A percentile compares a stretch with the other conserved stretches of the same genome.
These are phyloP conservation scores for Starmerella lactis-condensi DNA, from an alignment of 805 yeast genomes.

Conservation along the genomic window DNA sequence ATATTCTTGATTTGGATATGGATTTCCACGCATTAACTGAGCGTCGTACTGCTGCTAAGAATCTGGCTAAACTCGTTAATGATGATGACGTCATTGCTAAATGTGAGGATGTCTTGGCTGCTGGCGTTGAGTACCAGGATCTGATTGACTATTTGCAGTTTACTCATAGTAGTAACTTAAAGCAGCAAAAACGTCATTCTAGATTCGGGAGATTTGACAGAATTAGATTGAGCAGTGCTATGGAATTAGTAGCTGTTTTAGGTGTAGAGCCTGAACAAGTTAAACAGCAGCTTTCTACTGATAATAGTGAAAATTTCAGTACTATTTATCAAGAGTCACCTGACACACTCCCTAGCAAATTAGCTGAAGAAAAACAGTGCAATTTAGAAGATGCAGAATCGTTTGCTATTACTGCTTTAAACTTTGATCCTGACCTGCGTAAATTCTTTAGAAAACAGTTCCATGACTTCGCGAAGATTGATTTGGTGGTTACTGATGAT, in stretches of 20 bases:
- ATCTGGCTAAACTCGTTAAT: conserved; percentile 21
- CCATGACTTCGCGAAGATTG: conserved; percentile 44
- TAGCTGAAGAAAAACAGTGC: conserved; percentile 31
- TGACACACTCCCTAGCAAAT: conserved; percentile 7
- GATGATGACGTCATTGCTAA: conserved; percentile 1
- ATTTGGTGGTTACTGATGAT: conserved; percentile 66
- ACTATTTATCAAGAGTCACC: background rate
- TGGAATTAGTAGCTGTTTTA: conserved; percentile 11
- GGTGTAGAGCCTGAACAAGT: conserved; percentile 17
- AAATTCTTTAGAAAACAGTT: conserved; percentile 40
- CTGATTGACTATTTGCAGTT: conserved; percentile 67
- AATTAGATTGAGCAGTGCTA: conserved; percentile 42
- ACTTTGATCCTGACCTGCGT: conserved; percentile 52
- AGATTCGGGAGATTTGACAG: conserved; percentile 26
- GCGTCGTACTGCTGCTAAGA: conserved; percentile 46
- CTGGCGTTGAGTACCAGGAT: conserved; percentile 72
- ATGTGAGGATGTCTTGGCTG: conserved; percentile 39
- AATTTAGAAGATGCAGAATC: conserved; percentile 7
- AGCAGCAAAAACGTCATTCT: conserved; percentile 23
- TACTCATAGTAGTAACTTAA: conserved; percentile 38
- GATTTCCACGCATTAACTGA: conserved; percentile 73
- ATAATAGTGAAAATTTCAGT: background rate
- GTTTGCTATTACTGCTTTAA: conserved; percentile 4
- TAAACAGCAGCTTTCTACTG: conserved; percentile 28
- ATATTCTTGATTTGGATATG: conserved; percentile 66